These are phyloP conservation scores for Penicillium ochrochloron DNA, from an alignment of 495 filamentous ascomycete genomes.

Conservation along the genomic window DNA sequence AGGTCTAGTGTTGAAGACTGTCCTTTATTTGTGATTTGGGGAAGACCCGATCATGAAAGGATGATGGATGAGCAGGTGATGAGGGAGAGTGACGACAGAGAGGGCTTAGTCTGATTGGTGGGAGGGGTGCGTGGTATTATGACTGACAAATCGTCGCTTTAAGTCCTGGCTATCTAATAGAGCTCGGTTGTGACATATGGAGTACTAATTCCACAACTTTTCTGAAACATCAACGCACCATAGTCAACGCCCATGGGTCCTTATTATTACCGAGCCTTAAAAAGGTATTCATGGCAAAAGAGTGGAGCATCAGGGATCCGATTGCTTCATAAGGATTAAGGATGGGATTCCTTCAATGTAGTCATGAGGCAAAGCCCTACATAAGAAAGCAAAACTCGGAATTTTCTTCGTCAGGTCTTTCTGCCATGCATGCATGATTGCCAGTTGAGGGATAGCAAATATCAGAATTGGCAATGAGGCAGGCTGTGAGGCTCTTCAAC, in stretches of 20 bases:
- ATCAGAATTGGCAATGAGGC: no score
- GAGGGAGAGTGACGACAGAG: constrained; percentile 21
- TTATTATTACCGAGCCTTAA: background rate
- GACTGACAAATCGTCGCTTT: background rate
- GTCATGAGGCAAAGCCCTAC: no score
- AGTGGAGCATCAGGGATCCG: background rate
- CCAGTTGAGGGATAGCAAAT: no score
- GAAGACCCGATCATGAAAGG: background rate
- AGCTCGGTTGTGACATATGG: background rate
- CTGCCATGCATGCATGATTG: no score
- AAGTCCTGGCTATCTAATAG: rapidly evolving
- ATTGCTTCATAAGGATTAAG: background rate
- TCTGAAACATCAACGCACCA: background rate
- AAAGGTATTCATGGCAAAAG: background rate
- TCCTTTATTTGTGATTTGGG: background rate
- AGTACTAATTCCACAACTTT: background rate
- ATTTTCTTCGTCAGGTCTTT: no score
- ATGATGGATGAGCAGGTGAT: constrained; percentile 16
- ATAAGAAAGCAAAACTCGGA: no score
- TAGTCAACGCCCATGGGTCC: background rate
- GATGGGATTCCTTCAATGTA: no score
- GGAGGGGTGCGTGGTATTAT: constrained; percentile 19
- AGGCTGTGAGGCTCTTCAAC: no score
- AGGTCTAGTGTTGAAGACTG: background rate
- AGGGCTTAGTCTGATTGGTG: constrained; percentile 19